Conservation (phyloP, 768 basidiomycete species). For the Boletus subcaerulescens region DNA sequence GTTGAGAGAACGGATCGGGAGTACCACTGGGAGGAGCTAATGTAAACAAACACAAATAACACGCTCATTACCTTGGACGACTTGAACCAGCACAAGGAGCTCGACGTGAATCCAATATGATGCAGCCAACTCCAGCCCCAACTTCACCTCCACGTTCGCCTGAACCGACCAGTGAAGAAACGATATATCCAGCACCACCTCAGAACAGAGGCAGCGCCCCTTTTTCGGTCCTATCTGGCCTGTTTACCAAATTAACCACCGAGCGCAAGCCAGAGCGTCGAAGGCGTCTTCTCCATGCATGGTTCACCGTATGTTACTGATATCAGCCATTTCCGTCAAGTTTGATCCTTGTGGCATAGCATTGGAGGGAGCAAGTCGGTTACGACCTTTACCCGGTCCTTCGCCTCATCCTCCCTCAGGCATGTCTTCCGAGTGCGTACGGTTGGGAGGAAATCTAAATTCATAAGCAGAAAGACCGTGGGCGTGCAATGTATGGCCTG, state of each 20-base stretch:
- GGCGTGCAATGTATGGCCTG: conserved; percentile 87
- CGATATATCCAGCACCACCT: conserved; percentile 52
- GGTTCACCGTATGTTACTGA: conserved; percentile 69
- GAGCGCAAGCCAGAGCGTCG: conserved; percentile 76
- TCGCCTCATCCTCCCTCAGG: conserved; percentile 88
- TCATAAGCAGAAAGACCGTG: conserved; percentile 77
- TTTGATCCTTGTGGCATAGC: conserved; percentile 40
- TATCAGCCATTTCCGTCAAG: background rate
- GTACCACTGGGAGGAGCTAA: background rate
- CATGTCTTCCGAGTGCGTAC: conserved; percentile 23
- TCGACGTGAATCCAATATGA: conserved; percentile 24
- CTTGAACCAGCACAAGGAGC: background rate
- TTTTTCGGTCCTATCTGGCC: conserved; percentile 59
- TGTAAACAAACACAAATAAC: conserved; percentile 22
- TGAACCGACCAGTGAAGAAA: conserved; percentile 17
- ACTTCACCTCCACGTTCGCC: conserved; percentile 56
- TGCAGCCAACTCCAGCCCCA: conserved; percentile 69
- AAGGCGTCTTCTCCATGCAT: conserved; percentile 62
- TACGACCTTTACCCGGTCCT: conserved; percentile 87
- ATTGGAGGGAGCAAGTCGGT: conserved; percentile 86
- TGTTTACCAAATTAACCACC: conserved; percentile 73
- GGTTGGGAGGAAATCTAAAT: background rate
- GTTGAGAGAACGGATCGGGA: conserved; percentile 21
- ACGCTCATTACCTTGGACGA: background rate
- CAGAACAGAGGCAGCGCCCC: conserved; percentile 67